Evolutionary conservation across 768 basidiomycete species (phyloP), one percentile per base, ranked within the genome.

Genomic region (Lentinula aciculospora): DNA sequence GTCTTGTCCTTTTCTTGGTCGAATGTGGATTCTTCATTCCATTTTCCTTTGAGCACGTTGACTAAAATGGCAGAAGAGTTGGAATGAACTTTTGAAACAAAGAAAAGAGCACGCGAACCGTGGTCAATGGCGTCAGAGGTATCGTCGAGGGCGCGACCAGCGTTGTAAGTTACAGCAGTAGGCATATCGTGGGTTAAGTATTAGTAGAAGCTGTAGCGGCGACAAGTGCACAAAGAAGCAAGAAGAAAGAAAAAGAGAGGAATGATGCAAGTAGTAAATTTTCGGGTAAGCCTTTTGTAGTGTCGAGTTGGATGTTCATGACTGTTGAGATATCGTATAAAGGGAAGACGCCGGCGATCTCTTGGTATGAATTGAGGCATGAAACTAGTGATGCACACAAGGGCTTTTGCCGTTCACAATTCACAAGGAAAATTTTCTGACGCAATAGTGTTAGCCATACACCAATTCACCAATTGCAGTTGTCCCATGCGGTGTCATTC

Each of bases 31-130:
- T 75, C 63, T 2, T 79, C 80, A 63, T 85, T 74, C 85, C 85
- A 84, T 44, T 77, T 78, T 28, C 81, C 83, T 67, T 84, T 88
- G 40, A 88, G 72, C 34, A 82, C 77, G 65, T 91, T 91, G 34
- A 91, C 89, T 89, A 63, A 15, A 32, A 15, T 8, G 47, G 13
- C 32, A 27, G 4, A 25, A 51, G 47, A 21, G 37, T 39, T 56
- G 9, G 56, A 45, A 3, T 40, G 19, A 25, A 37, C 6, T 19
- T 48, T 12, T 42, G 32, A 47, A 10, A 55, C 1, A 3, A 4
- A 29, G n/a, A 17, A 15, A 19, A 9, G 15, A 23, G 31, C 31
- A 19, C n/a, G 19, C 66, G 1, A 46, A 79, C 80, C 79, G 50
- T 77, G 69, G 66, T 81, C 80, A 27, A 81, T 73, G 46, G 76